These are phyloP conservation scores for Peziza echinospora DNA, from an alignment of 495 filamentous ascomycete genomes.

Conservation along the genomic window DNA sequence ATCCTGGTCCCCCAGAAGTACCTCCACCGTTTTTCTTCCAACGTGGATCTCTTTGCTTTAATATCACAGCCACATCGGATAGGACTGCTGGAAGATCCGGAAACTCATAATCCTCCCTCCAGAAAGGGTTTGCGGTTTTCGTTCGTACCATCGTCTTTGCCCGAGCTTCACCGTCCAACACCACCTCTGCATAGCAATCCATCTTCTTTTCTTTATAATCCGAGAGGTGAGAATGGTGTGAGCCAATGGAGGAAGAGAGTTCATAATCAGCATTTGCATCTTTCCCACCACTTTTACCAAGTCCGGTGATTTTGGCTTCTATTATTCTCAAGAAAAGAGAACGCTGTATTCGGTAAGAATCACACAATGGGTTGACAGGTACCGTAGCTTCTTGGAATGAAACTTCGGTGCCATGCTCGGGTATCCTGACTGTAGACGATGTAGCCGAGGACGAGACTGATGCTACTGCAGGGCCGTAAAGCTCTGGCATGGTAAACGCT, in stretches of 20 bases:
- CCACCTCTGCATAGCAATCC: slow-evolving; percentile 76
- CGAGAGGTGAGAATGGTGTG: neutral
- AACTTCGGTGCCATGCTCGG: slow-evolving; percentile 3
- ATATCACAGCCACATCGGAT: slow-evolving; percentile 55
- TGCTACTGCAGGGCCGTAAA: slow-evolving; percentile 42
- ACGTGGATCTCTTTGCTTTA: slow-evolving; percentile 45
- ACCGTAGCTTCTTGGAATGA: slow-evolving; percentile 1
- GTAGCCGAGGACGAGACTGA: neutral
- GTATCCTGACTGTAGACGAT: neutral
- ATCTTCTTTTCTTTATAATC: slow-evolving; percentile 6
- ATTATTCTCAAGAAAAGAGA: slow-evolving; percentile 33
- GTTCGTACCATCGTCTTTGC: slow-evolving; percentile 65
- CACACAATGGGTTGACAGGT: slow-evolving; percentile 10
- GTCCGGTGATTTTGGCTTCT: slow-evolving; percentile 32
- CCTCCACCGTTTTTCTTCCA: slow-evolving; percentile 16
- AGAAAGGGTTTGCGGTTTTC: slow-evolving; percentile 71
- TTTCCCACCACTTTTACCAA: slow-evolving; percentile 1
- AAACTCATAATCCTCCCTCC: slow-evolving; percentile 84
- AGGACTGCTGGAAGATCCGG: slow-evolving; percentile 59
- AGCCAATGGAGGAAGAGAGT: neutral
- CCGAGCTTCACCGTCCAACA: slow-evolving; percentile 72
- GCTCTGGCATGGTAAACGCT: slow-evolving; percentile 81
- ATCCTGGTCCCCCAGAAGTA: neutral
- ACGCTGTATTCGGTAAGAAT: slow-evolving; percentile 36
- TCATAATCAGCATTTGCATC: neutral